Evolutionary conservation across 352 stramenopile species (phyloP).

Genomic region (Phytophthora cajani): DNA sequence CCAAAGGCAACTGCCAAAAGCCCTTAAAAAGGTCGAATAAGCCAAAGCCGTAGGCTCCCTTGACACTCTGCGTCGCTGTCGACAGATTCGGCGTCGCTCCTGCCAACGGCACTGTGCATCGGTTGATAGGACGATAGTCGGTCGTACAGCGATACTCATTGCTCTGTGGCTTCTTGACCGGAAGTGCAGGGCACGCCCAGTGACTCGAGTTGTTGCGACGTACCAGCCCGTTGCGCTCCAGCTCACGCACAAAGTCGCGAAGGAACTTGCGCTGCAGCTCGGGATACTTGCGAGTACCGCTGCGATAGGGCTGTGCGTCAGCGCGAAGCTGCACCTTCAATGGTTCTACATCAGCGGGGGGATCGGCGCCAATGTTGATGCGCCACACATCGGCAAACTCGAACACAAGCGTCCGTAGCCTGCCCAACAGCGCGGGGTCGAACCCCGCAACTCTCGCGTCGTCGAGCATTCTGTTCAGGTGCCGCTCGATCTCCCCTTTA

Average conservation of each 20-base stretch:
- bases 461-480: not conserved
- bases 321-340: not conserved
- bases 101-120: conserved; percentile 9
- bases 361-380: not conserved
- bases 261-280: not conserved
- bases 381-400: conserved; percentile 9
- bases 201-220: not conserved
- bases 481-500: not conserved
- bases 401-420: not conserved
- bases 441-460: not conserved
- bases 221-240: not conserved
- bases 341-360: conserved; percentile 4
- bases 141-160: not conserved
- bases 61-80: conserved; percentile 1
- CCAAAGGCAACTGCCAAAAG: conserved; percentile 32
- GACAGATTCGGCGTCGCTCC: conserved; percentile 12
- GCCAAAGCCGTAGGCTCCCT: conserved; percentile 2
- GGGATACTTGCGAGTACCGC: not conserved
- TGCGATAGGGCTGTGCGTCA: not conserved
- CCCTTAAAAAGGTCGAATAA: conserved; percentile 28
- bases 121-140: not conserved
- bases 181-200: not conserved
- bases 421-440: not conserved
- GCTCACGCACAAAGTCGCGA: not conserved
- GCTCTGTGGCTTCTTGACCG: conserved; percentile 4